Conservation (phyloP, 73 alveolate genomes). For the Tetrahymena thermophila region DNA sequence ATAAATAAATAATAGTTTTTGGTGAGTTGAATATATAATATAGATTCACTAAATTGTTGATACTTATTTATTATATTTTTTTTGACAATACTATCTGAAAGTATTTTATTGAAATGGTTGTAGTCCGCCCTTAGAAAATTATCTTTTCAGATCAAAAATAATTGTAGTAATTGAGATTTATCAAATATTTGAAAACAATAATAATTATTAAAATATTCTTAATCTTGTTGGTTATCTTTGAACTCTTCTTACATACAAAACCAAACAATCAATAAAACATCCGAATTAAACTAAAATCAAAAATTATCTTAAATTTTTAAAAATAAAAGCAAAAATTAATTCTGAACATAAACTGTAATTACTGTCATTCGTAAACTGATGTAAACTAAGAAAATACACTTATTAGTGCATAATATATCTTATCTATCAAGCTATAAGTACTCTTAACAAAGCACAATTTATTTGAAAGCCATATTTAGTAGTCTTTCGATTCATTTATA, state of each 20-base stretch:
- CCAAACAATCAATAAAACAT: neutral
- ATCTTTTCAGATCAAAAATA: neutral
- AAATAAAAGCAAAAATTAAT: neutral
- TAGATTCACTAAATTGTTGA: neutral
- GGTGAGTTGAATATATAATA: neutral
- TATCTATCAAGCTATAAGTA: neutral
- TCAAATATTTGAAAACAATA: neutral
- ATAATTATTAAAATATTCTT: neutral
- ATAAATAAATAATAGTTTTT: neutral
- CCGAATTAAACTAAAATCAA: neutral
- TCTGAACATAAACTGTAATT: neutral
- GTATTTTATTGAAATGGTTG: neutral
- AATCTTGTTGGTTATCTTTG: neutral
- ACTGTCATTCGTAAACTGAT: neutral
- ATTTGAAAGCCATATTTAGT: too few relatives aligned
- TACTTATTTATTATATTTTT: too few relatives aligned
- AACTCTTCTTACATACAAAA: neutral
- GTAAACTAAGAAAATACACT: neutral
- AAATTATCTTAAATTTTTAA: neutral
- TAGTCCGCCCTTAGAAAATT: neutral
- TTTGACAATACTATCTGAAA: neutral
- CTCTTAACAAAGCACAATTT: neutral
- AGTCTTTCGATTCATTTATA: too few relatives aligned
- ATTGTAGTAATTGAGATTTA: neutral
- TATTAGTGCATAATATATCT: too few relatives aligned